These are phyloP conservation scores for Cyphellophora attinorum DNA, from an alignment of 2,329 filamentous ascomycete genomes.

Conservation along the genomic window DNA sequence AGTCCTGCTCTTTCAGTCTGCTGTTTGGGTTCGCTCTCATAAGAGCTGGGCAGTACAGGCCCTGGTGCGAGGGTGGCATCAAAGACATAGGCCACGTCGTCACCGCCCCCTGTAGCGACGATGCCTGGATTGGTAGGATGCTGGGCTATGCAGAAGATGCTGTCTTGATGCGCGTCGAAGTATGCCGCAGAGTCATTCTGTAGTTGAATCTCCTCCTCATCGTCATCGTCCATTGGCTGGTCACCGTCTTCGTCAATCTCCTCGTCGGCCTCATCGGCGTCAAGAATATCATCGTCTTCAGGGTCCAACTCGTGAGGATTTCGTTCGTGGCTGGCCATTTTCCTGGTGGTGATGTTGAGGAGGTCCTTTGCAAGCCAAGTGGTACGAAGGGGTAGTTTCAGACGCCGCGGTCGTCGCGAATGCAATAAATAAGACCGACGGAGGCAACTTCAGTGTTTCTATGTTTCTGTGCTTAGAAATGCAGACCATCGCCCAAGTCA, in stretches of 20 bases:
- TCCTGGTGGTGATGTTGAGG: conserved; percentile 1
- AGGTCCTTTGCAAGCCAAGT: background rate
- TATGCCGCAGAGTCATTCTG: conserved; percentile 90
- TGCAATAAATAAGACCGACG: too few relatives aligned
- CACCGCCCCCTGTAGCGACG: conserved; percentile 77
- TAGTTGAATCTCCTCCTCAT: conserved; percentile 62
- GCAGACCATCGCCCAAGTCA: too few relatives aligned
- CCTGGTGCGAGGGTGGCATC: conserved; percentile 54
- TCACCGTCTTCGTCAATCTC: conserved; percentile 62
- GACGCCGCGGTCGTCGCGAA: too few relatives aligned
- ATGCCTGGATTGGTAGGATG: conserved; percentile 72
- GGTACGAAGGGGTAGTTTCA: conserved; percentile 4
- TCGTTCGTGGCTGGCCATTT: conserved; percentile 8
- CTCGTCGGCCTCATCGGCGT: conserved; percentile 68
- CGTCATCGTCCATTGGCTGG: conserved; percentile 61
- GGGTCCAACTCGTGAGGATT: conserved; percentile 19
- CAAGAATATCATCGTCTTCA: conserved; percentile 55
- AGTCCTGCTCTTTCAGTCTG: conserved; percentile 51
- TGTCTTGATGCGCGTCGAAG: conserved; percentile 84
- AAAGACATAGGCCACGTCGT: conserved; percentile 80
- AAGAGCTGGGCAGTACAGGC: conserved; percentile 68
- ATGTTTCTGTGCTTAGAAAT: too few relatives aligned
- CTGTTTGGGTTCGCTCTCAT: conserved; percentile 56
- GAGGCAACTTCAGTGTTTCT: too few relatives aligned
- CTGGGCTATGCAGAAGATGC: conserved; percentile 88